Percentiles rank a stretch among this genome's conserved stretches.
phyloP scores from a whole-genome alignment of 1,284 basidiomycete genomes.

The Trichosporon coremiiforme region DNA sequence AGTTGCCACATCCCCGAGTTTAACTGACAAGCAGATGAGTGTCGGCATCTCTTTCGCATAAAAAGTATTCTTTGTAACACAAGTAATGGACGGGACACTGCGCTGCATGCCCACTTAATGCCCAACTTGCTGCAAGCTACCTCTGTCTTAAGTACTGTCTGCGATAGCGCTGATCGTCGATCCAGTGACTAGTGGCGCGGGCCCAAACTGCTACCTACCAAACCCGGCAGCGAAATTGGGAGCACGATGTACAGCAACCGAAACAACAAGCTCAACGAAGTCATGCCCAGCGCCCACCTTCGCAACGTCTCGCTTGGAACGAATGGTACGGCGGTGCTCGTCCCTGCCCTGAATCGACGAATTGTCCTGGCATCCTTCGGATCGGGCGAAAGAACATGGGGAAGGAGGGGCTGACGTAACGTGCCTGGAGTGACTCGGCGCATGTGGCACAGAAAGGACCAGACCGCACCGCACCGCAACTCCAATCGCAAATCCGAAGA shows the following conservation, averaged over 20 bases:
- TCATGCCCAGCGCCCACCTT: no score
- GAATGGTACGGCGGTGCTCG: no score
- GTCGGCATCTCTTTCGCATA: constrained; percentile 26
- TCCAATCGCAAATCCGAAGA: background rate
- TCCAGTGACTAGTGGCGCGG: no score
- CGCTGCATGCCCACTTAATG: background rate
- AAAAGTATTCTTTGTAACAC: background rate
- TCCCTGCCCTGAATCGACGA: background rate
- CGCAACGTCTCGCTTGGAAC: no score
- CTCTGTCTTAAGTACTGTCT: background rate
- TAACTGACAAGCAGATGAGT: constrained; percentile 22
- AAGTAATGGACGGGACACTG: constrained; percentile 5
- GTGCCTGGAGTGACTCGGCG: background rate
- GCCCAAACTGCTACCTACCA: no score
- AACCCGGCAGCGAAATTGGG: no score
- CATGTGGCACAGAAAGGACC: background rate
- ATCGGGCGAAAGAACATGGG: background rate
- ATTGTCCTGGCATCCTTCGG: background rate
- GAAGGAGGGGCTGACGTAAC: constrained; percentile 2
- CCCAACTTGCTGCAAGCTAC: background rate
- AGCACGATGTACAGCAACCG: no score
- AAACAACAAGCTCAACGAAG: background rate
- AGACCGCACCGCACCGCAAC: background rate
- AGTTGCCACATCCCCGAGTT: background rate
- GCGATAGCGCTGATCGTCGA: background rate